Base-by-base conservation (phyloP, 257 asterid species). In the Gentiana straminea region DNA sequence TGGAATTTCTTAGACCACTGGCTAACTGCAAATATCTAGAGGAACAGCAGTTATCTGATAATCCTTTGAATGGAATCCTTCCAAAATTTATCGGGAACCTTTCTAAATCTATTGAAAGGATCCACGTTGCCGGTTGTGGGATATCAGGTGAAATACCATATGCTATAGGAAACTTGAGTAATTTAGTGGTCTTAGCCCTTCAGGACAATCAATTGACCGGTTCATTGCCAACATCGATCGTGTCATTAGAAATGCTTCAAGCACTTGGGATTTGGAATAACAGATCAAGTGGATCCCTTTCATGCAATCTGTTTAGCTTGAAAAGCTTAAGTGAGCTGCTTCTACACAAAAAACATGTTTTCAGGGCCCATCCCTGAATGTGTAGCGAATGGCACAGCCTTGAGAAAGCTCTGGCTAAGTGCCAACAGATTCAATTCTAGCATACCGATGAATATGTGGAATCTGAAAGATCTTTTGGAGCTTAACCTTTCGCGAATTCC, bases 401-500 rank as follows among this genome's bases (percentile, higher is more conserved):
- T 72, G 36, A 75, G 75, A 60, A 4, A 32, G 0, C 41, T 78
- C 41, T 10, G 5, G 15, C 61, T 79, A 10, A 58, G 36, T 35
- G 39, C 64, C 37, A 75, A 75, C 44, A 51, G 49, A 35, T 63
- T 75, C 2, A 57, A 55, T 56, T 61, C 77, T 7, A 57, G 59
- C 48, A 59, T 79, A 52, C 62, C 84, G 2, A 33, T 61, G 5
- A 60, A 41, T 43, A 48, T 72, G 24, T 55, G 72, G 37, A 59
- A 57, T 51, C 70, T 72, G 58, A 55, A 35, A 57, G 64, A 74
- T 65, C 43, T 78, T 0, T 35, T 68, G 65, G n/a, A 4, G 41
- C 33, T 78, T 24, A 52, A 72, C 59, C 36, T 78, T 37, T 78
- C 70, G 51, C 81, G 7, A 71, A 77, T 60, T 54, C 56, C 38